A percentile compares a stretch with the other conserved stretches of the same genome.
Conservation (phyloP, 1,139 yeast genomes). For the Protomyces inundatus region DNA sequence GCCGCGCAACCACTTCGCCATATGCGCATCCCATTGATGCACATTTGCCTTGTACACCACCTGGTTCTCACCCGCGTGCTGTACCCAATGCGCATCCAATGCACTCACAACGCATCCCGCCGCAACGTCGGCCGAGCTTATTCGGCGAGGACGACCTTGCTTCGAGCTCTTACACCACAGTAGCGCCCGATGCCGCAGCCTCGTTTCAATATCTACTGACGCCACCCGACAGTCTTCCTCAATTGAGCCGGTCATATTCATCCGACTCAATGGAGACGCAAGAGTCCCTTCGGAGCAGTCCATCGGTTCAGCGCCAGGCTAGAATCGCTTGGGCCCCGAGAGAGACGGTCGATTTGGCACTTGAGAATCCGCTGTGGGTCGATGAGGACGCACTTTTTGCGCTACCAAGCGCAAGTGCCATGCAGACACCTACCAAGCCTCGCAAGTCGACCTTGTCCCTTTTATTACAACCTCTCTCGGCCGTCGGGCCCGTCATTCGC, state of each 20-base stretch:
- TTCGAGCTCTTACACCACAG: neutral
- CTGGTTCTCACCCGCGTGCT: neutral
- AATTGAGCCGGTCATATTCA: conserved; percentile 8
- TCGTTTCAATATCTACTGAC: conserved; percentile 12
- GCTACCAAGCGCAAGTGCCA: neutral
- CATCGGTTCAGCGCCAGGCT: neutral
- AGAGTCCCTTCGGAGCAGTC: neutral
- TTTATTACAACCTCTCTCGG: conserved; percentile 10
- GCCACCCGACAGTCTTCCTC: conserved; percentile 17
- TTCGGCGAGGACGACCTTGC: neutral
- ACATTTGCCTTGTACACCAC: neutral
- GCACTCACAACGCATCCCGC: neutral
- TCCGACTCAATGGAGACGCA: conserved; percentile 8
- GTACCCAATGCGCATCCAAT: neutral
- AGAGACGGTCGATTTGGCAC: neutral
- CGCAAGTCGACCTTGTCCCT: conserved; percentile 8
- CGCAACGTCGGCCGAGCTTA: neutral
- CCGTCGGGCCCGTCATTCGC: conserved; percentile 6
- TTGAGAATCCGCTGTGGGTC: conserved; percentile 4
- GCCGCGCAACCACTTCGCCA: neutral
- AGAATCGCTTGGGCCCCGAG: neutral
- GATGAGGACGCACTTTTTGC: neutral
- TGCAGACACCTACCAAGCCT: neutral
- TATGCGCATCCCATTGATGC: no score
- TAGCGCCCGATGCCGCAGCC: neutral